Evolutionary conservation across 2,329 filamentous ascomycete genomes (phyloP), one percentile per base, ranked within the genome.

Genomic region (Dendryphion nanum): DNA sequence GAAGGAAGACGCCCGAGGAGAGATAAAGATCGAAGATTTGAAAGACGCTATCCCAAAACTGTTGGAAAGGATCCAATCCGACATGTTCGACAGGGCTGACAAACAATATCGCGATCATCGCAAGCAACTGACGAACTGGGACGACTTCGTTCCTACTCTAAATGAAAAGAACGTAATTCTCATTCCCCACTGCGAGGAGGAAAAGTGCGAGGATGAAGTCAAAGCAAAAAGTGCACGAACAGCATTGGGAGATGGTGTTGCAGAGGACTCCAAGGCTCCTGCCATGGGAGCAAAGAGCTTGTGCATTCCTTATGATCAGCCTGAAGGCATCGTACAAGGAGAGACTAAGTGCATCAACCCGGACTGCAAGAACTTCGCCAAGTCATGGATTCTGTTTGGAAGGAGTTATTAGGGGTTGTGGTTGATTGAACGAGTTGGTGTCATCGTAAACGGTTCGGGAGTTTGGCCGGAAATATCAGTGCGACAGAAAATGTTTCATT

Each of bases 371-470:
- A 75, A 74, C 48, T 71, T 81, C 35, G 91, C 91, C 14, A 81
- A 91, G 75, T 79, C 84, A 59, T 97, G 88, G 85, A 86, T 87
- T 67, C 85, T 96, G 83, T 97, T 96, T 69, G 91, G 91, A 58
- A 56, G 73, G 48, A 74, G 70, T 67, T 64, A 64, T 35, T 64
- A 63, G 50, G 16, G 8, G 29, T 17, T 26, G 8, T 26, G 8
- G n/a, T 26, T 8, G 23, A n/a, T 26, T 8, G 23, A 8, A n/a
- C 23, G n/a, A n/a, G 23, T n/a, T 8, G 23, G 23, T 26, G n/a
- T 26, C 8, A 26, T 26, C 8, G 23, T 26, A 8, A 26, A 8
- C 8, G n/a, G 8, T 26, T 8, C 23, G n/a, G 8, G 23, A n/a
- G n/a, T n/a, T n/a, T n/a, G n/a, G n/a, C n/a, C n/a, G n/a, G n/a